Conservation (phyloP, 2,329 filamentous ascomycete species). For the Fusarium proliferatum region DNA sequence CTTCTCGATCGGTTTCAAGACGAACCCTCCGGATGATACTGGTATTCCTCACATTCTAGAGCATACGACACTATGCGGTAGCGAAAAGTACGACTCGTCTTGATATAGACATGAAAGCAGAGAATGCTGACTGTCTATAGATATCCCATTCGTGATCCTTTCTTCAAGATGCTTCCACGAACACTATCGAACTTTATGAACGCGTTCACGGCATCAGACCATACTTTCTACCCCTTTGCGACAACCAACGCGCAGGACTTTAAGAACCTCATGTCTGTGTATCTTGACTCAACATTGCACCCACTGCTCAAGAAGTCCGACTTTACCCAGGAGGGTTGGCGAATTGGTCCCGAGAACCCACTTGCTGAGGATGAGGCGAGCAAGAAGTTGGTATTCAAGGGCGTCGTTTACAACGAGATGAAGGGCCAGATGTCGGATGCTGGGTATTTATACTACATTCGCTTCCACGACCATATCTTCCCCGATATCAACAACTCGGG, state of each 20-base stretch:
- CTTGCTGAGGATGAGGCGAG: conserved; percentile 67
- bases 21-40: conserved; percentile 95
- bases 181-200: conserved; percentile 99
- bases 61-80: conserved; percentile 96
- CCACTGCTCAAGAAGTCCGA: conserved; percentile 90
- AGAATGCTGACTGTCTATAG: conserved; percentile 59
- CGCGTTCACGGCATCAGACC: conserved; percentile 94
- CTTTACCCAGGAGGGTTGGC: conserved; percentile 97
- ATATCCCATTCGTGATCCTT: conserved; percentile 97
- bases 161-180: conserved; percentile 99
- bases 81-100: conserved; percentile 75
- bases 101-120: background rate
- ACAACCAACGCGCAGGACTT: conserved; percentile 97
- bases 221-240: conserved; percentile 97
- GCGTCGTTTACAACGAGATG: conserved; percentile 99
- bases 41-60: conserved; percentile 97
- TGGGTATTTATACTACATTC: conserved; percentile 94
- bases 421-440: conserved; percentile 99
- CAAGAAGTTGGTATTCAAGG: conserved; percentile 89
- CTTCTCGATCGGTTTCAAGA: conserved; percentile 99
- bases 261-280: conserved; percentile 95
- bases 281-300: conserved; percentile 92
- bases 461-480: conserved; percentile 94
- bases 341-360: conserved; percentile 91
- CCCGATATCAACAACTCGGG: conserved; percentile 96